These are phyloP conservation scores for Suillus decipiens DNA, from an alignment of 768 basidiomycete genomes.

Conservation along the genomic window DNA sequence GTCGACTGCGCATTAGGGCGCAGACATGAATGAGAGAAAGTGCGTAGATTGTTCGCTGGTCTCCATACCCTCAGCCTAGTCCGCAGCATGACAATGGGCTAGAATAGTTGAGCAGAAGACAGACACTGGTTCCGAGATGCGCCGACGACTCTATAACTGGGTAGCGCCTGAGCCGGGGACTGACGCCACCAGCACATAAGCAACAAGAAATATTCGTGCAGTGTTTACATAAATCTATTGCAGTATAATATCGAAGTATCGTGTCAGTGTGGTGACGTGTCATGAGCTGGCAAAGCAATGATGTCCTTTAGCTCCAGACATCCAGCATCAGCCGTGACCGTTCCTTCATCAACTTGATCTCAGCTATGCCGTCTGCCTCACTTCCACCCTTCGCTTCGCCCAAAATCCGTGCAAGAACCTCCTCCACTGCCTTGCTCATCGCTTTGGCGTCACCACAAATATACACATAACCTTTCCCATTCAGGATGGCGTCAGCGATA, in stretches of 20 bases:
- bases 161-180: neutral
- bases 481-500: conserved; percentile 86
- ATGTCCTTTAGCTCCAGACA: conserved; percentile 72
- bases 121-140: neutral
- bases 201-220: neutral
- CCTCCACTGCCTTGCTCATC: conserved; percentile 97
- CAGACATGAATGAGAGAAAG: conserved; percentile 17
- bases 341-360: conserved; percentile 95
- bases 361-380: conserved; percentile 86
- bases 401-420: conserved; percentile 77
- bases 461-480: conserved; percentile 96
- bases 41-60: conserved; percentile 11
- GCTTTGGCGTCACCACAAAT: conserved; percentile 96
- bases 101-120: neutral
- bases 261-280: neutral
- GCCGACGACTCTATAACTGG: neutral
- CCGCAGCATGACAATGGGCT: conserved; percentile 21
- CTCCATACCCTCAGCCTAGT: conserved; percentile 10
- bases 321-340: conserved; percentile 84
- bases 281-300: conserved; percentile 5
- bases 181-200: no score
- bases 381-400: conserved; percentile 94
- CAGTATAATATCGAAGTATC: neutral
- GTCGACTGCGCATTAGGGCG: neutral
- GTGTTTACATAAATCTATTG: conserved; percentile 7